phyloP scores from a whole-genome alignment of 2,329 filamentous ascomycete species.

The Diaporthe ampelina region DNA sequence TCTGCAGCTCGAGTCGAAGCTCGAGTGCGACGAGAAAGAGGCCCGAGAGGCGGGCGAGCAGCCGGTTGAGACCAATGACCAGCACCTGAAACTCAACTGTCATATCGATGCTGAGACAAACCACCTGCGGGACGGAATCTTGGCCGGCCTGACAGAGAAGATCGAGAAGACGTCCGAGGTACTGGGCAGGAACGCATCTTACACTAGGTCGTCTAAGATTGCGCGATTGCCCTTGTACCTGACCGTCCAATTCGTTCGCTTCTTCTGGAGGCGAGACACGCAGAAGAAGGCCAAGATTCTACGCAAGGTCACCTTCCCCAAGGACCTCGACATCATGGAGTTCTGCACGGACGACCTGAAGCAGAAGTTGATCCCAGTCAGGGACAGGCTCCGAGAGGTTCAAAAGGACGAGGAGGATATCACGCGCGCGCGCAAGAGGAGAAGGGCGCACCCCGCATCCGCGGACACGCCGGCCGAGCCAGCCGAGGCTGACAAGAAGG shows the following conservation, averaged over 20 bases:
- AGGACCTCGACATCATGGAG: constrained; percentile 92
- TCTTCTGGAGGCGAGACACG: constrained; percentile 96
- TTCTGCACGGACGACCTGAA: constrained; percentile 94
- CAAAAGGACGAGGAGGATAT: constrained; percentile 96
- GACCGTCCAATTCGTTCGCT: constrained; percentile 96
- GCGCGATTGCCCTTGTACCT: constrained; percentile 93
- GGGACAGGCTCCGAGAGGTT: constrained; percentile 95
- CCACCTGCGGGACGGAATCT: constrained; percentile 89
- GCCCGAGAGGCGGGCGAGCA: constrained; percentile 83
- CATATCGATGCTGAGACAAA: constrained; percentile 92
- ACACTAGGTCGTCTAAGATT: constrained; percentile 93
- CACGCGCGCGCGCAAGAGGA: constrained; percentile 90
- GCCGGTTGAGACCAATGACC: constrained; percentile 75
- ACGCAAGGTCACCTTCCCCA: constrained; percentile 97
- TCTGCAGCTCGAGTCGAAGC: constrained; percentile 82
- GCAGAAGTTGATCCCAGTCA: constrained; percentile 87
- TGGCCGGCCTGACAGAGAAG: constrained; percentile 85
- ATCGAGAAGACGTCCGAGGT: constrained; percentile 89
- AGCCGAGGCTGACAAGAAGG: constrained; percentile 62
- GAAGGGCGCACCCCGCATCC: constrained; percentile 72
- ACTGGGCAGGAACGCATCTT: constrained; percentile 83
- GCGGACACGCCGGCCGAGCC: constrained; percentile 32
- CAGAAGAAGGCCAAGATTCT: constrained; percentile 99
- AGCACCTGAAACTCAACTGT: constrained; percentile 94
- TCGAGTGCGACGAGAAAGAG: constrained; percentile 86